These are phyloP conservation scores for Phaseolus coccineus DNA, from an alignment of 331 rosid genomes.

Conservation along the genomic window DNA sequence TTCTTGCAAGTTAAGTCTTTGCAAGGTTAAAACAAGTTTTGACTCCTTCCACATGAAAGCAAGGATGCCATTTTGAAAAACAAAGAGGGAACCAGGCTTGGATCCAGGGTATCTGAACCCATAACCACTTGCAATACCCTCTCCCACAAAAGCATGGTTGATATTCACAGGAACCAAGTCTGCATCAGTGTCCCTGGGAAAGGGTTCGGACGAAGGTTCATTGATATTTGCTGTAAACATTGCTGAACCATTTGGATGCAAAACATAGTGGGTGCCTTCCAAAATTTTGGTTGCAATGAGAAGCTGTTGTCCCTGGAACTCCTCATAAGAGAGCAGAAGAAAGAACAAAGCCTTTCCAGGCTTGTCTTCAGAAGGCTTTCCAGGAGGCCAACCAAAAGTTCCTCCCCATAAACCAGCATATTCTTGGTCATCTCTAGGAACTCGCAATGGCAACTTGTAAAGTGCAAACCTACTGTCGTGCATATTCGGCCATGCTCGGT, in stretches of 20 bases:
- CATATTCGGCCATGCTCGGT: conserved; percentile 99
- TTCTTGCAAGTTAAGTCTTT: conserved; percentile 85
- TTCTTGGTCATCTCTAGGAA: conserved; percentile 67
- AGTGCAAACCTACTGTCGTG: conserved; percentile 89
- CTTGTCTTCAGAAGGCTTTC: conserved; percentile 88
- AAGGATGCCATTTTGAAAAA: conserved; percentile 72
- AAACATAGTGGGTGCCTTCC: conserved; percentile 97
- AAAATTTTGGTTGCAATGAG: conserved; percentile 95
- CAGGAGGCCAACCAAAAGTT: conserved; percentile 98
- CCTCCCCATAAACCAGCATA: conserved; percentile 99
- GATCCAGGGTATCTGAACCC: conserved; percentile 98
- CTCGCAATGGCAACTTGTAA: conserved; percentile 84
- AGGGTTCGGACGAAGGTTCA: conserved; percentile 74
- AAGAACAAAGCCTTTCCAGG: conserved; percentile 93
- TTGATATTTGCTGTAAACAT: conserved; percentile 80
- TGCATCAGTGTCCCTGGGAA: conserved; percentile 79
- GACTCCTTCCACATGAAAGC: conserved; percentile 98
- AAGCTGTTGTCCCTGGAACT: conserved; percentile 63
- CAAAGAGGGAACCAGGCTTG: conserved; percentile 92
- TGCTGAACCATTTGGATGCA: conserved; percentile 99
- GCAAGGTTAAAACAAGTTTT: conserved; percentile 79
- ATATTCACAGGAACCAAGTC: conserved; percentile 67
- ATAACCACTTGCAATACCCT: conserved; percentile 95
- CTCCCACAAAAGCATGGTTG: conserved; percentile 69
- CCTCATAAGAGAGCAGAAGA: conserved; percentile 91